A percentile compares a stretch with the other conserved stretches of the same genome.
Conservation (phyloP, 140 eudicot species). For the Erigeron philadelphicus region DNA sequence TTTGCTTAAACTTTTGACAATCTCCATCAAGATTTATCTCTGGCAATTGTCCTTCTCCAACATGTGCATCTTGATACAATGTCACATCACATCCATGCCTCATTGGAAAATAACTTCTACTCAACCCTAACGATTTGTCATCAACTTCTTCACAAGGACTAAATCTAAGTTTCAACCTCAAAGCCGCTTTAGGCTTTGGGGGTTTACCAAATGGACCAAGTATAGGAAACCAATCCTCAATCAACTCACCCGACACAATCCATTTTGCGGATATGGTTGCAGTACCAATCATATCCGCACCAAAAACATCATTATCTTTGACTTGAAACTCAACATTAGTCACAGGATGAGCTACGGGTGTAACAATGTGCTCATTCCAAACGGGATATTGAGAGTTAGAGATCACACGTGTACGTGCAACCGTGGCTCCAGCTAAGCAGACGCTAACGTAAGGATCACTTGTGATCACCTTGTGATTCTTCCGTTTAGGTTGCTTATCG, state of each 20-base stretch:
- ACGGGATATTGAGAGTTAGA: slow-evolving; percentile 21
- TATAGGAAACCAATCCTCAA: slow-evolving; percentile 33
- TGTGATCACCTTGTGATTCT: slow-evolving; percentile 19
- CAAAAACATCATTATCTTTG: slow-evolving; percentile 1
- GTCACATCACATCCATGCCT: slow-evolving; percentile 12
- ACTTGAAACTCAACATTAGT: not conserved
- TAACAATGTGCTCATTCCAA: slow-evolving; percentile 10
- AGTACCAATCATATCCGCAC: slow-evolving; percentile 6
- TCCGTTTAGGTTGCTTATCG: not conserved
- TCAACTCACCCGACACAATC: slow-evolving; percentile 13
- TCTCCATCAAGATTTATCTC: not conserved
- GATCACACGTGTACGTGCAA: not conserved
- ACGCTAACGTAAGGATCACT: slow-evolving; percentile 24
- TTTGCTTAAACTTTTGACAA: not conserved
- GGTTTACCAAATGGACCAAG: slow-evolving; percentile 25
- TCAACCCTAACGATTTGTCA: slow-evolving; percentile 15
- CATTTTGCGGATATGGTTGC: not conserved
- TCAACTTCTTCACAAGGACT: not conserved
- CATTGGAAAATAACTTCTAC: slow-evolving; percentile 19
- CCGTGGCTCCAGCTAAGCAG: not conserved
- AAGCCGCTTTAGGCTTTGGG: slow-evolving; percentile 25
- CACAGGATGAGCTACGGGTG: slow-evolving; percentile 5
- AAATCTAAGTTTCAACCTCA: slow-evolving; percentile 16
- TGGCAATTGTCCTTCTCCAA: slow-evolving; percentile 7
- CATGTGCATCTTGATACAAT: slow-evolving; percentile 4